phyloP scores from a whole-genome alignment of 176 grass and related monocot genomes.

The Dendrocalamus sinicus region DNA sequence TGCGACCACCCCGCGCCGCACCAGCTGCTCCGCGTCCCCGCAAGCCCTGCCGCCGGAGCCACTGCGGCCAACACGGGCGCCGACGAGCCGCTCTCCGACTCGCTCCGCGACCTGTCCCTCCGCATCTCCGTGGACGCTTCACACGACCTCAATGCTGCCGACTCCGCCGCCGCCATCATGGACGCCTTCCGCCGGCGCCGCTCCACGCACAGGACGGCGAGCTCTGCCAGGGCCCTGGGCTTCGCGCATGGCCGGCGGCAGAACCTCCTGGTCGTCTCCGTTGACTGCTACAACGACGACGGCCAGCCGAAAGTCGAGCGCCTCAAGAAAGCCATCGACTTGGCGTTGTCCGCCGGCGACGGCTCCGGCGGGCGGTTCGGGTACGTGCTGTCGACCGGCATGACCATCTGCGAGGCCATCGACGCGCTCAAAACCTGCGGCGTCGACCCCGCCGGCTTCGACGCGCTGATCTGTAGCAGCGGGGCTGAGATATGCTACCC shows the following conservation, averaged over 20 bases:
- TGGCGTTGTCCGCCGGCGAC: conserved; percentile 28
- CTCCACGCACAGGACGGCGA: neutral
- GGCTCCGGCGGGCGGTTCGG: conserved; percentile 51
- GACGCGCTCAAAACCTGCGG: conserved; percentile 56
- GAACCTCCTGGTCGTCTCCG: conserved; percentile 61
- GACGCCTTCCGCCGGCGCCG: conserved; percentile 64
- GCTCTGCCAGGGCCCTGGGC: neutral
- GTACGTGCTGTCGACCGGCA: conserved; percentile 71
- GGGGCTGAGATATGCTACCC: conserved; percentile 91
- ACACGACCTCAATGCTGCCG: conserved; percentile 37
- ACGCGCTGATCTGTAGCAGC: conserved; percentile 84
- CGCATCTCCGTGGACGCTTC: conserved; percentile 67
- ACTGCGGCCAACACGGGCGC: neutral
- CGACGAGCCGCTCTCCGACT: conserved; percentile 70
- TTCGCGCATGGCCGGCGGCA: conserved; percentile 53
- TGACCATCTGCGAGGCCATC: conserved; percentile 53
- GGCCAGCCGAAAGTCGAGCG: conserved; percentile 45
- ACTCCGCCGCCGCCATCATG: conserved; percentile 58
- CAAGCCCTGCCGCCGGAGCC: neutral
- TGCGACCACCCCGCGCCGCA: conserved; percentile 52
- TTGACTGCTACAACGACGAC: conserved; percentile 61
- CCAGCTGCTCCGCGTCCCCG: conserved; percentile 49
- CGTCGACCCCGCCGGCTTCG: conserved; percentile 60
- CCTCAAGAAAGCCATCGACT: conserved; percentile 50
- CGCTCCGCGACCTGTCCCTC: conserved; percentile 83